phyloP scores from a whole-genome alignment of 164 flowering plant genomes.

The Sextonia rubra region DNA sequence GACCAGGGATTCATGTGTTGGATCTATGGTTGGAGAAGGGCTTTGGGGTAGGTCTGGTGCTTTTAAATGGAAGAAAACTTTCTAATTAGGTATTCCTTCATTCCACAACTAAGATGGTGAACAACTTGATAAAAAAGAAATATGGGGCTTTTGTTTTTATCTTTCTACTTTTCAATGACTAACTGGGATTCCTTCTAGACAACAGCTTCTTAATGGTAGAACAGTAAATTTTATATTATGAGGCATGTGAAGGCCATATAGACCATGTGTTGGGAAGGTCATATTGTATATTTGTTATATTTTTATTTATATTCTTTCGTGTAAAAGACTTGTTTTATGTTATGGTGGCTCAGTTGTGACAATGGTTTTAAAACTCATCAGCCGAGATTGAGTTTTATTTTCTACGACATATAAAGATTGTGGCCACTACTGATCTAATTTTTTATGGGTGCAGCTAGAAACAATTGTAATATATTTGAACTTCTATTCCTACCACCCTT shows the following conservation, averaged over 20 bases:
- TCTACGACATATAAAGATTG: too few relatives aligned
- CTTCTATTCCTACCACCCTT: too few relatives aligned
- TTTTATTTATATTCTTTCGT: too few relatives aligned
- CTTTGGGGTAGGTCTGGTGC: not conserved
- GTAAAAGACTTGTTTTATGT: too few relatives aligned
- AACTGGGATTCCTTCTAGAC: not conserved
- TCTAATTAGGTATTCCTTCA: not conserved
- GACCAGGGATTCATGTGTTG: not conserved
- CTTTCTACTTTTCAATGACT: not conserved
- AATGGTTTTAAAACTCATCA: too few relatives aligned
- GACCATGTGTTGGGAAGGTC: not conserved
- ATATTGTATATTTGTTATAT: not conserved
- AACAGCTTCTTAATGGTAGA: not conserved
- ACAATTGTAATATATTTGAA: too few relatives aligned
- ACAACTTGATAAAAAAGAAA: not conserved
- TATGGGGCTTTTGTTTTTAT: not conserved
- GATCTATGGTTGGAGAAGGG: constrained; percentile 2
- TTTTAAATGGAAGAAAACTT: not conserved
- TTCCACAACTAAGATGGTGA: not conserved
- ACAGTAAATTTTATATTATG: not conserved
- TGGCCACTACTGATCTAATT: too few relatives aligned
- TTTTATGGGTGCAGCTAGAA: too few relatives aligned
- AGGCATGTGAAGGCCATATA: constrained; percentile 15
- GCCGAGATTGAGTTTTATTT: too few relatives aligned
- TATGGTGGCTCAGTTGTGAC: too few relatives aligned